These are phyloP conservation scores for Chloroidium sp. DNA, from an alignment of 163 green algal species.

Conservation along the genomic window DNA sequence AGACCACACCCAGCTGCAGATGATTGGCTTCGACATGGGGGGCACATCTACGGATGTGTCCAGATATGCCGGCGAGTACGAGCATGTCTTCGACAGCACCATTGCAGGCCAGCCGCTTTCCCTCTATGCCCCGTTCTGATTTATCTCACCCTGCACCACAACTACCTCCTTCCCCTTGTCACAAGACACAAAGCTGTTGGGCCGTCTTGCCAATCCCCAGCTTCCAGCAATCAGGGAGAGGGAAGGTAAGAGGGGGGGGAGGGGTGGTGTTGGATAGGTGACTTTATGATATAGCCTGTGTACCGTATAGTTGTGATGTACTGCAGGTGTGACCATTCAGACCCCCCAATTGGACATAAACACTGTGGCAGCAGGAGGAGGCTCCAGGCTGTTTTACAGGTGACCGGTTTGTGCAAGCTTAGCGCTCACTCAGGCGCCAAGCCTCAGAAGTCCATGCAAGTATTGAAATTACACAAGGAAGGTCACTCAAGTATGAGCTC, in stretches of 20 bases:
- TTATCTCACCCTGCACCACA: too few species aligned
- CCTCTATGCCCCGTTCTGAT: too few species aligned
- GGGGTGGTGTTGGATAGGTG: too few species aligned
- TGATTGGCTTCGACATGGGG: conserved; percentile 99
- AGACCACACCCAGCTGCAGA: conserved; percentile 37
- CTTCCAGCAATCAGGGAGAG: not conserved
- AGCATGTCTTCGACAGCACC: conserved; percentile 93
- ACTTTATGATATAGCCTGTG: not conserved
- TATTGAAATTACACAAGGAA: too few species aligned
- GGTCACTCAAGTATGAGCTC: too few species aligned
- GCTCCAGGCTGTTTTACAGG: conserved; percentile 77
- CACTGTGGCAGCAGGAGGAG: conserved; percentile 94
- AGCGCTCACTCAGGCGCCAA: too few species aligned
- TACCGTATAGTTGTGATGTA: not conserved
- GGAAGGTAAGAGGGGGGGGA: too few species aligned
- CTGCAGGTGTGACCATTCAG: conserved; percentile 86
- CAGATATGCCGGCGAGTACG: conserved; percentile 80
- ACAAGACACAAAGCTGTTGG: too few species aligned
- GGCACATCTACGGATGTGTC: conserved; percentile 96
- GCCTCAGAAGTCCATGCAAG: too few species aligned
- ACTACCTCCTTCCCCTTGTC: too few species aligned
- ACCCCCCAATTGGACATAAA: conserved; percentile 98
- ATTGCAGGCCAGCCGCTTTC: conserved; percentile 46
- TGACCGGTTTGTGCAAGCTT: not conserved
- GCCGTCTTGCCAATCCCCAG: too few species aligned